These are phyloP conservation scores for Raphanus raphanistrum DNA, from an alignment of 345 rosid genomes.

Conservation along the genomic window DNA sequence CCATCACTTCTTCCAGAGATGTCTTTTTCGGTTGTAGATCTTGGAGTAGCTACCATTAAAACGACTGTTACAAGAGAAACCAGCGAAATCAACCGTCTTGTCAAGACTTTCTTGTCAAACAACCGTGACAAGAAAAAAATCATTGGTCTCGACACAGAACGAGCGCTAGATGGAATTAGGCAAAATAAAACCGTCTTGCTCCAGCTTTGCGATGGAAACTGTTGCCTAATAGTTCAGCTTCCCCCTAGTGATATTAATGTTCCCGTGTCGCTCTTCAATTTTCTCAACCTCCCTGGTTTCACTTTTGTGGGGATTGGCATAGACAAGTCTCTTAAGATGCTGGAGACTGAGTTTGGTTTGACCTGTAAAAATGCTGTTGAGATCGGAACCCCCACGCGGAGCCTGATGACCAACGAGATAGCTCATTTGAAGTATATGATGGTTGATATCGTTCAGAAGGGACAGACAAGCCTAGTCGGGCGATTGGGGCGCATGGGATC, in stretches of 20 bases:
- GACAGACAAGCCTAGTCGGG: neutral
- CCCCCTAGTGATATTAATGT: neutral
- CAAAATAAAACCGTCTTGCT: neutral
- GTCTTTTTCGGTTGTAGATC: neutral
- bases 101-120: constrained; percentile 8
- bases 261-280: constrained; percentile 4
- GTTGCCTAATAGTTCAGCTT: neutral
- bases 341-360: neutral
- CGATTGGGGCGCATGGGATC: neutral
- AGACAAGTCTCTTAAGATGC: neutral
- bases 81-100: neutral
- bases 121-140: neutral
- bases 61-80: neutral
- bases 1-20: neutral
- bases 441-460: neutral
- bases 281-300: neutral
- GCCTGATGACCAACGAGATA: neutral
- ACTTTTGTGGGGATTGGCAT: constrained; percentile 4
- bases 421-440: neutral
- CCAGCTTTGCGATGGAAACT: constrained; percentile 1
- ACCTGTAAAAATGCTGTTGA: constrained; percentile 6
- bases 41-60: neutral
- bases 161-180: neutral
- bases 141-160: constrained; percentile 16
- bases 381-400: neutral